These are phyloP conservation scores for Eleusine coracana DNA, from an alignment of 176 grass and related monocot genomes.

Conservation along the genomic window DNA sequence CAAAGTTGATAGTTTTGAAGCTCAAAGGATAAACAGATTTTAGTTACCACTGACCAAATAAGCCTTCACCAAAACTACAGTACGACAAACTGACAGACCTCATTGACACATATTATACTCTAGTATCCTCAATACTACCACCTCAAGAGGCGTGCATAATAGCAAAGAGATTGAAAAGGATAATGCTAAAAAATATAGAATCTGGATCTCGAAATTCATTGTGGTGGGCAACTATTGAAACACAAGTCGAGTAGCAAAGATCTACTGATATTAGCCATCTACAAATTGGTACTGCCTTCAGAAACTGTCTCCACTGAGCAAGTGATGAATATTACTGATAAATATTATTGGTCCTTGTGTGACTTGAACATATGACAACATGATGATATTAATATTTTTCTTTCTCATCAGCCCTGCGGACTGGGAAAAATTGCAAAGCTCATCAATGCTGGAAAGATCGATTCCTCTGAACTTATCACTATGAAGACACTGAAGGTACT, in stretches of 20 bases:
- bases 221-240: not conserved
- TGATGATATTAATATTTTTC: slow-evolving; percentile 40
- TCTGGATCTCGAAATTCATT: not conserved
- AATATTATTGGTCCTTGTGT: slow-evolving; percentile 14
- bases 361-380: slow-evolving; percentile 15
- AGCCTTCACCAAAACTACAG: not conserved
- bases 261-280: not conserved
- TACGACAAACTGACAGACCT: not conserved
- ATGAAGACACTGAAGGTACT: slow-evolving; percentile 96
- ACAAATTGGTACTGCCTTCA: slow-evolving; percentile 6
- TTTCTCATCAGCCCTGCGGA: slow-evolving; percentile 68
- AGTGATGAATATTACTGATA: slow-evolving; percentile 29
- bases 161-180: not conserved
- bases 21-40: not conserved
- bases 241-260: not conserved
- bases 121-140: not conserved
- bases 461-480: slow-evolving; percentile 92
- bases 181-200: not conserved
- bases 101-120: not conserved
- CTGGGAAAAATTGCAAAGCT: slow-evolving; percentile 89
- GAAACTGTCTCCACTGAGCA: slow-evolving; percentile 14
- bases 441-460: slow-evolving; percentile 90
- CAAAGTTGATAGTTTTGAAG: not conserved
- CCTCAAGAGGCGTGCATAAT: not conserved
- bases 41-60: not conserved